These are phyloP conservation scores for Heliamphora exappendiculata DNA, from an alignment of 148 eudicot species.

Conservation along the genomic window DNA sequence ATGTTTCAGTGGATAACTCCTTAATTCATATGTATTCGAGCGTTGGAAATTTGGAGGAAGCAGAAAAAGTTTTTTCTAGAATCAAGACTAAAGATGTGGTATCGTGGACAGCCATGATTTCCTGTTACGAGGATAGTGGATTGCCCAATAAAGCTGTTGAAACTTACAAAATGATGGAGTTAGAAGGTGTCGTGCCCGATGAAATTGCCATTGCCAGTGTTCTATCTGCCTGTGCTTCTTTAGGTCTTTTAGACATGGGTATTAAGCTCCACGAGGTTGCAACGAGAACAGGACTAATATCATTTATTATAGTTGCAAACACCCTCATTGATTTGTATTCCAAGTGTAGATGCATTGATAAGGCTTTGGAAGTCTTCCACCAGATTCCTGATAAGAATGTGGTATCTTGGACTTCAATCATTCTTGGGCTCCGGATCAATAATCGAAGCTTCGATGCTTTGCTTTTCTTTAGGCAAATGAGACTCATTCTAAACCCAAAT, in stretches of 20 bases:
- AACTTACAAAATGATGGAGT: constrained; percentile 59
- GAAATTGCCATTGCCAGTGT: constrained; percentile 67
- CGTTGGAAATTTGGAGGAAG: constrained; percentile 56
- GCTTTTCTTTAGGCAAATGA: constrained; percentile 71
- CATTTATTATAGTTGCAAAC: constrained; percentile 58
- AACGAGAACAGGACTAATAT: constrained; percentile 44
- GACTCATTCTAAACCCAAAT: constrained; percentile 48
- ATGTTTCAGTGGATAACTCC: constrained; percentile 61
- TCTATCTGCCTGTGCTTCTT: constrained; percentile 76
- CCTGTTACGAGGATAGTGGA: constrained; percentile 63
- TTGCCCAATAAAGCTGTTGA: constrained; percentile 60
- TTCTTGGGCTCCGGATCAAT: constrained; percentile 66
- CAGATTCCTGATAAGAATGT: constrained; percentile 57
- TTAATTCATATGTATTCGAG: constrained; percentile 64
- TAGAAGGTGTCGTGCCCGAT: constrained; percentile 50
- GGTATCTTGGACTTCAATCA: constrained; percentile 83
- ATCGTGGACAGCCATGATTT: constrained; percentile 92
- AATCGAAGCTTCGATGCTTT: constrained; percentile 71
- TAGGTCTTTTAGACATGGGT: constrained; percentile 57
- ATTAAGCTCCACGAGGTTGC: constrained; percentile 66
- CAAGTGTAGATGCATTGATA: constrained; percentile 61
- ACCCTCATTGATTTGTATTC: constrained; percentile 72
- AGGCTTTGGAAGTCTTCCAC: constrained; percentile 76
- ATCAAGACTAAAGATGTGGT: constrained; percentile 65
- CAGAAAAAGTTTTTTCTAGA: constrained; percentile 57